Percentiles rank a stretch among this genome's conserved stretches.
Conservation (phyloP, 257 asterid species). For the Gentiana dahurica region DNA sequence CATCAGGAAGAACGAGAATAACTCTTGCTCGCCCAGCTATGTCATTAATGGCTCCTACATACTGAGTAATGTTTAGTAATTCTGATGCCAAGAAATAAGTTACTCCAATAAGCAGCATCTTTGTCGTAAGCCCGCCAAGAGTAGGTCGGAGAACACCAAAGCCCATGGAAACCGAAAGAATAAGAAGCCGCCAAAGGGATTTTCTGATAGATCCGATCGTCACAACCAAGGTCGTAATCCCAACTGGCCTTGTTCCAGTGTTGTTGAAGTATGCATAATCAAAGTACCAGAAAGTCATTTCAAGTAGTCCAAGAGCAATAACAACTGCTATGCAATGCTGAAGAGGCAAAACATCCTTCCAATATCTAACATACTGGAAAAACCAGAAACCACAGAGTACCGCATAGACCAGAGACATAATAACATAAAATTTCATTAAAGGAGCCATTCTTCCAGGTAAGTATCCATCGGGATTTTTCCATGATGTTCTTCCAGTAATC, state of each 20-base stretch:
- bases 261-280: constrained; percentile 83
- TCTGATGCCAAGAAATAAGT: constrained; percentile 82
- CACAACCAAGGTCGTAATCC: constrained; percentile 90
- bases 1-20: constrained; percentile 82
- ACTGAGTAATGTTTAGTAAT: constrained; percentile 73
- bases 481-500: constrained; percentile 77
- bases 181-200: constrained; percentile 74
- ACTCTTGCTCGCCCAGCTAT: constrained; percentile 83
- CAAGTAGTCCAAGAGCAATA: constrained; percentile 84
- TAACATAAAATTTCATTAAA: constrained; percentile 65
- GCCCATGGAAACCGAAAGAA: constrained; percentile 95
- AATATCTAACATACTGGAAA: constrained; percentile 65
- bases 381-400: constrained; percentile 69
- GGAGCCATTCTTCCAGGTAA: constrained; percentile 99
- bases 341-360: constrained; percentile 78
- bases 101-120: constrained; percentile 75
- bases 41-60: constrained; percentile 90
- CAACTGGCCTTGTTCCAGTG: constrained; percentile 83
- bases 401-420: constrained; percentile 69
- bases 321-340: constrained; percentile 90
- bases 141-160: constrained; percentile 98
- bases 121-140: constrained; percentile 90
- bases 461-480: constrained; percentile 93
- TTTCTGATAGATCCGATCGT: constrained; percentile 71
- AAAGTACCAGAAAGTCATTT: constrained; percentile 88